phyloP scores from a whole-genome alignment of 805 yeast species.

The Starmerella bombicola region DNA sequence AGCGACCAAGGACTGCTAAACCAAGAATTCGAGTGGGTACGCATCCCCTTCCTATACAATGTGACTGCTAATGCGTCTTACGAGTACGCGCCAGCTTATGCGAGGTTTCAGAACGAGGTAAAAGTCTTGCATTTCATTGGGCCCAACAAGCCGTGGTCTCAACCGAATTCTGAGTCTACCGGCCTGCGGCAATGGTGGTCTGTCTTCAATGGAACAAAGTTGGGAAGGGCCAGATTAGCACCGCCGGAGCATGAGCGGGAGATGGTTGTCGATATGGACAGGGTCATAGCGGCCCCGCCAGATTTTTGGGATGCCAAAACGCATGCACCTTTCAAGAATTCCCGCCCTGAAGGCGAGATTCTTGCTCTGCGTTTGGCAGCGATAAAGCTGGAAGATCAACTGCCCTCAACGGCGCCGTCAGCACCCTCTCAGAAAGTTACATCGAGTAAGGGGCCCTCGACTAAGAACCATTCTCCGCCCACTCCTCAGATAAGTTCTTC shows the following conservation, averaged over 20 bases:
- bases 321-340: conserved; percentile 19
- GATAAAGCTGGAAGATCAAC: neutral
- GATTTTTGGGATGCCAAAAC: conserved; percentile 21
- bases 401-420: no score
- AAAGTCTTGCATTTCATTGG: conserved; percentile 33
- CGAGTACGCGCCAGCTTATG: conserved; percentile 60
- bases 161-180: neutral
- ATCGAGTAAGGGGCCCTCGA: no score
- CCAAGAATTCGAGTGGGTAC: conserved; percentile 48
- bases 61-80: conserved; percentile 53
- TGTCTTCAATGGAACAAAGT: neutral
- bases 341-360: conserved; percentile 14
- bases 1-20: conserved; percentile 87
- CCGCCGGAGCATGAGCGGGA: no score
- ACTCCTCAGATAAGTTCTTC: no score
- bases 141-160: conserved; percentile 31
- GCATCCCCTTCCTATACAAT: conserved; percentile 69
- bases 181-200: conserved; percentile 10
- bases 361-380: conserved; percentile 1
- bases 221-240: neutral
- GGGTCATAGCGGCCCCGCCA: conserved; percentile 17
- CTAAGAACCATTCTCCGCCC: no score
- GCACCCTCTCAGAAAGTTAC: no score
- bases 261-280: no score
- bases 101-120: conserved; percentile 37